Base-by-base conservation (phyloP, 192 early-diverging fungal genomes). In the Dissophora ornata region DNA sequence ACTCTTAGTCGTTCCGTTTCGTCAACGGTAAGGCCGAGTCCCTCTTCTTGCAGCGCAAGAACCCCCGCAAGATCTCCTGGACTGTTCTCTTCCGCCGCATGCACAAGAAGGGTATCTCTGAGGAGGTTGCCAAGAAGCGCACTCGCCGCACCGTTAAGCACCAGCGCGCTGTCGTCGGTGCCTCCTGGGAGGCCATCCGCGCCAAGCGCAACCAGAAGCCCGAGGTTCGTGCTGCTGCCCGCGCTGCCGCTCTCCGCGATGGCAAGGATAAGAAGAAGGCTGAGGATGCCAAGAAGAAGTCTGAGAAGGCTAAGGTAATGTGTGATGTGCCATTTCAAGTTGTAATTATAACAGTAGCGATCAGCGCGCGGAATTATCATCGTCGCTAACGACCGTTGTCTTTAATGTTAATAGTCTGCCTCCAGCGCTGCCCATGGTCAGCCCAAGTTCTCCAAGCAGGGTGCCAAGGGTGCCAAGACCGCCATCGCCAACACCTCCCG, bases 1-100 rank as follows among this genome's bases (percentile, higher is more conserved):
- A n/a, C n/a, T 1, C 48, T 49, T 55, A 95, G 93, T 85, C 86
- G 78, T 98, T 93, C 95, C 95, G 93, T 78, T 98, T 99, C 86
- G 84, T 98, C 82, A 95, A 92, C 89, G 95, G 94, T 55, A 99
- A 99, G 92, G 86, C 86, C 79, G 94, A 96, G 86, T 98, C 96
- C 51, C 90, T 95, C 81, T 99, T 98, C 92, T 86, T 95, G 69
- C 96, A 98, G 89, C 89, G 90, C 82, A 88, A 93, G 86, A 99
- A 99, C 92, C 95, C 96, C 44, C 94, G 97, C 80, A 97, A 97
- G 90, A 89, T 99, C 73, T 86, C 87, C 84, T 99, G 98, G 98
- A 98, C 98, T 52, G 86, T 90, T 45, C 91, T 97, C 69, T 98
- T 91, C 94, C 94, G 98, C 82, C 96, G 94, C 87, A 89, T 96